phyloP scores from a whole-genome alignment of 2,329 filamentous ascomycete genomes.

The Curvularia verruculosa region DNA sequence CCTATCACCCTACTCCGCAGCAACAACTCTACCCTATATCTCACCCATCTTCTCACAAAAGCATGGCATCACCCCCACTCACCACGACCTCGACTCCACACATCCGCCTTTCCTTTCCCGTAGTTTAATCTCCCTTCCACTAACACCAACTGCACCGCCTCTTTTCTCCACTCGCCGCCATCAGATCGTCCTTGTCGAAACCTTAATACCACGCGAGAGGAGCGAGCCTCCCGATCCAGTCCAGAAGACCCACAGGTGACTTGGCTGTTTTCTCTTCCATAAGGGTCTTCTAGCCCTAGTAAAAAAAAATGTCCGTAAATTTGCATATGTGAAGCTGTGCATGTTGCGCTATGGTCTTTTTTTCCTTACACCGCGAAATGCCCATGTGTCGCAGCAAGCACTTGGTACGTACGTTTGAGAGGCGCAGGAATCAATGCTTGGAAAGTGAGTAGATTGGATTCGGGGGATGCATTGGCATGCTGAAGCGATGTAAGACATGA shows the following conservation, averaged over 20 bases:
- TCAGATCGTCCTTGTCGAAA: not conserved
- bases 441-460: not conserved
- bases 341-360: not conserved
- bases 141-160: not conserved
- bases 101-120: not conserved
- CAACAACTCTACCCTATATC: not conserved
- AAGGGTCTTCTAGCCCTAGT: no score
- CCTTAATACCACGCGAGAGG: not conserved
- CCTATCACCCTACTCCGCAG: not conserved
- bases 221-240: not conserved
- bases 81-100: not conserved
- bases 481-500: no score
- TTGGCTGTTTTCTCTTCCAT: not conserved
- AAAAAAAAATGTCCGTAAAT: no score
- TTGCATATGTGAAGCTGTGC: no score
- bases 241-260: not conserved
- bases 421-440: no score
- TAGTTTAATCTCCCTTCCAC: not conserved
- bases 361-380: no score
- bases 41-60: not conserved
- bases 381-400: no score
- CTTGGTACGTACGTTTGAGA: no score
- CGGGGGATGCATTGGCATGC: no score
- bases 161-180: not conserved
- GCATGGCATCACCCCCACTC: not conserved